Conservation (phyloP, 805 yeast genomes). For the Torulaspora quercuum region DNA sequence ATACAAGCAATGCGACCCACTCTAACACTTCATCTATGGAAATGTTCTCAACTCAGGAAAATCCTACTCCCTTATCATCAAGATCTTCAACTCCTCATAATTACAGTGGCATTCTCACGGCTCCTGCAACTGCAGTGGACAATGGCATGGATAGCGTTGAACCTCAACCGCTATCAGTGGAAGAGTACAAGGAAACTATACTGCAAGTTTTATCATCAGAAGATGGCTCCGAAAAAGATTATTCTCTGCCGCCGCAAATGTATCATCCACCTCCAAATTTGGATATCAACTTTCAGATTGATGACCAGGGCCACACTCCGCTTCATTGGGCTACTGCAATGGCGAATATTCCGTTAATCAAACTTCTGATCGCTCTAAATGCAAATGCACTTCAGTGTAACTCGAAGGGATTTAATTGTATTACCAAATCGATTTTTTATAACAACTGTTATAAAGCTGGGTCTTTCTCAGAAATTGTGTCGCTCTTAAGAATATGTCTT, state of each 20-base stretch:
- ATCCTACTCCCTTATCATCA: conserved; percentile 28
- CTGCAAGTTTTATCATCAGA: conserved; percentile 35
- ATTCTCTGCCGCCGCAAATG: conserved; percentile 38
- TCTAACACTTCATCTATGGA: conserved; percentile 27
- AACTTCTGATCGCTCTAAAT: conserved; percentile 51
- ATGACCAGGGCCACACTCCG: conserved; percentile 76
- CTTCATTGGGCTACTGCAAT: conserved; percentile 85
- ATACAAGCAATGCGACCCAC: conserved; percentile 15
- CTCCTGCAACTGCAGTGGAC: conserved; percentile 16
- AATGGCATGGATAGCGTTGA: conserved; percentile 10
- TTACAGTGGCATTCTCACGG: conserved; percentile 18
- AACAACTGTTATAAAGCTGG: conserved; percentile 66
- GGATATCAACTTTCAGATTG: conserved; percentile 64
- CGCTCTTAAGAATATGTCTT: conserved; percentile 60
- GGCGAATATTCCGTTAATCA: conserved; percentile 61
- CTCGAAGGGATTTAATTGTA: conserved; percentile 61
- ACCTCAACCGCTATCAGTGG: conserved; percentile 15
- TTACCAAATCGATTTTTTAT: conserved; percentile 66
- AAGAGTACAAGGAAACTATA: conserved; percentile 32
- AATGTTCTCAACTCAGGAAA: conserved; percentile 26
- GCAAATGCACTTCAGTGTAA: conserved; percentile 57
- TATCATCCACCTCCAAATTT: conserved; percentile 59
- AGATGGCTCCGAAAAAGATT: conserved; percentile 29
- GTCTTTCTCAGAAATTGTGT: conserved; percentile 56
- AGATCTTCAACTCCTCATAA: conserved; percentile 21